Base-by-base conservation (phyloP, 495 filamentous ascomycete species). In the Aspergillus indologenus region DNA sequence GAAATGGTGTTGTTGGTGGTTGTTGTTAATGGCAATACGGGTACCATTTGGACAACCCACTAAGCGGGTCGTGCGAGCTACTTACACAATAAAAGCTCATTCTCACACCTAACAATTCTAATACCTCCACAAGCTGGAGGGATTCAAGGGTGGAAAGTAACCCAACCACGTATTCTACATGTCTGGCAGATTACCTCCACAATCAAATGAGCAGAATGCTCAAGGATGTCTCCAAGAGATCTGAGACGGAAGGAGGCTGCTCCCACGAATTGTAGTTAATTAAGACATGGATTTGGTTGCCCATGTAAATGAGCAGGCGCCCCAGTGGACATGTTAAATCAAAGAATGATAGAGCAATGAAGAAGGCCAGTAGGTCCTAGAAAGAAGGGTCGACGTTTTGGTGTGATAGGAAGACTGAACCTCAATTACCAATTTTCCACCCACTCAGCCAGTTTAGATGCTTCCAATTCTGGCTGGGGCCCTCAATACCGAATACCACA, bases 401-500 rank as follows among this genome's bases (percentile, higher is more conserved):
- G 26, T 18, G n/a, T n/a, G 48, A 50, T 42, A 47, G 11, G 11
- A 44, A 53, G 54, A 24, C 5, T 43, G n/a, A 22, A 21, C 15
- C 42, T 74, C 65, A 81, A 60, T 81, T 79, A 20, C 74, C 69
- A 47, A 84, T 81, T 54, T 76, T 77, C 81, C 81, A 84, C 48
- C 72, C 75, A 46, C 76, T 73, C 58, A 96, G 86, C 94, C 94
- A 98, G 78, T 91, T 96, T 78, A 98, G 76, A 77, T 98, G 90
- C 65, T 77, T 83, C 84, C 90, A 98, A 72, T 98, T 80, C 71
- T 84, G 82, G 71, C 89, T 89, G 43, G 81, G 74, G 12, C 94
- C 94, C 53, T 86, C 86, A 90, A 98, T 98, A 44, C 94, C 94
- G 76, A 95, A 98, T 68, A 90, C 92, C 66, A 98, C 95, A n/a